A percentile compares a stretch with the other conserved stretches of the same genome.
phyloP scores from a whole-genome alignment of 352 stramenopile species.

The Globisporangium alternatum region DNA sequence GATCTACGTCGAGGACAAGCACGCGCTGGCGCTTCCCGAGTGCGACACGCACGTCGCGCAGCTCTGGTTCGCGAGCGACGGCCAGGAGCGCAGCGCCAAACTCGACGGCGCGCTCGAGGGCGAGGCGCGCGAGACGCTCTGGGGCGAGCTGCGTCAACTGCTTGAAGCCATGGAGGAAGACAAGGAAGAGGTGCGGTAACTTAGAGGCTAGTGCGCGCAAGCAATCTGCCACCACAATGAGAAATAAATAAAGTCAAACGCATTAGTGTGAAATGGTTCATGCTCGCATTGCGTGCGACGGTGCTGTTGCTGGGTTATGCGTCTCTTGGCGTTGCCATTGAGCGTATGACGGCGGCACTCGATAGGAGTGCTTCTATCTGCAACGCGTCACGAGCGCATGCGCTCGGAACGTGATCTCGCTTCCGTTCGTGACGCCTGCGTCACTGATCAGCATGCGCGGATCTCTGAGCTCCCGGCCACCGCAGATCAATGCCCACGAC shows the following conservation, averaged over 20 bases:
- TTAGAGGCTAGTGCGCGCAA: not conserved
- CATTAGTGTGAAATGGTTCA: not conserved
- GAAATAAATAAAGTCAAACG: not conserved
- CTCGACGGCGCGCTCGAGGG: constrained; percentile 88
- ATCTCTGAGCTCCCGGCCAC: constrained; percentile 15
- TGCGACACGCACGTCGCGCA: constrained; percentile 87
- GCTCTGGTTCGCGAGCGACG: constrained; percentile 89
- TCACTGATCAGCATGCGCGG: constrained; percentile 10
- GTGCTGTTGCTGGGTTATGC: not conserved
- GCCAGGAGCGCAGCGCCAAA: constrained; percentile 82
- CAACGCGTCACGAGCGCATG: constrained; percentile 4
- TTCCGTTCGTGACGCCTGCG: constrained; percentile 12
- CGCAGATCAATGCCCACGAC: constrained; percentile 17
- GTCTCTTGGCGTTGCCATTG: not conserved
- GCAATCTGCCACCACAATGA: not conserved
- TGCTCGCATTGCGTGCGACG: not conserved
- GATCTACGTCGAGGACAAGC: constrained; percentile 92
- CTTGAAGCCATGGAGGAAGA: constrained; percentile 80
- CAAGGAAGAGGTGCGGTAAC: constrained; percentile 66
- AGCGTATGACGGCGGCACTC: not conserved
- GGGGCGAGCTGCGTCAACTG: constrained; percentile 66
- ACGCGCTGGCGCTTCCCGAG: constrained; percentile 85
- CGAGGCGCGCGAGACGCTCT: constrained; percentile 72
- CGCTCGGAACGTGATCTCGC: constrained; percentile 19
- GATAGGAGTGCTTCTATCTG: no score